Percentiles rank a stretch among this genome's conserved stretches.
Conservation (phyloP, 2,329 filamentous ascomycete genomes). For the Diplodia intermedia region DNA sequence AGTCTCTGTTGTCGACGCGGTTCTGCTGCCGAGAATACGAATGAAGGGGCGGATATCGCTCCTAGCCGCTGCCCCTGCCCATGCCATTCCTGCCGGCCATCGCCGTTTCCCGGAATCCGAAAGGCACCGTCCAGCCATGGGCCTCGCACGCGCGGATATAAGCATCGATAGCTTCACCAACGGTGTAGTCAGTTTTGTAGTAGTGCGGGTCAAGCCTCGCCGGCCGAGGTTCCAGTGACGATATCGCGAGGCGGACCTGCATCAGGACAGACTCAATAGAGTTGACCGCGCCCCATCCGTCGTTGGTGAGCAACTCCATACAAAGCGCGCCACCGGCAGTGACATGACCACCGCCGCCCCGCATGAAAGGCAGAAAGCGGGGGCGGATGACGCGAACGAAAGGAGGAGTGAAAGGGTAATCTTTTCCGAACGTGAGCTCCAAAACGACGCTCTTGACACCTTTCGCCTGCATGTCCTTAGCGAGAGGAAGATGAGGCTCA, state of each 20-base stretch:
- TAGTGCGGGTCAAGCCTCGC: conserved; percentile 65
- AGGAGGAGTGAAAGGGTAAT: conserved; percentile 79
- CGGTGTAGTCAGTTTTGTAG: conserved; percentile 63
- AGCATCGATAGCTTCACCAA: conserved; percentile 74
- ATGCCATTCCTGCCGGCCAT: neutral
- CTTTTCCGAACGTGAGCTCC: conserved; percentile 79
- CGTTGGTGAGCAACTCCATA: conserved; percentile 84
- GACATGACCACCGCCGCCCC: conserved; percentile 84
- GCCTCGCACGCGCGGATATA: conserved; percentile 70
- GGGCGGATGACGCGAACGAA: conserved; percentile 85
- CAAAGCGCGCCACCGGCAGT: conserved; percentile 83
- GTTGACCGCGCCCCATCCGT: conserved; percentile 77
- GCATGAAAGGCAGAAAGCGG: conserved; percentile 73
- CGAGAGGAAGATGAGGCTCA: conserved; percentile 70
- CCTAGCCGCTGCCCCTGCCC: neutral
- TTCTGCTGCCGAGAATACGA: too few relatives aligned
- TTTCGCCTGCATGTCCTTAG: conserved; percentile 72
- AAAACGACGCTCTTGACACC: conserved; percentile 73
- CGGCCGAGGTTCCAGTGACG: conserved; percentile 70
- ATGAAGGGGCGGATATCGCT: too few relatives aligned
- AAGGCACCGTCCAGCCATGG: conserved; percentile 78
- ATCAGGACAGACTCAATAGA: conserved; percentile 81
- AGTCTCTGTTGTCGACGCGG: too few relatives aligned
- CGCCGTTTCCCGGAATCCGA: conserved; percentile 42
- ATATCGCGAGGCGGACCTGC: conserved; percentile 80